Base-by-base conservation (phyloP, 2,329 filamentous ascomycete genomes). In the Calonectria hongkongensis region DNA sequence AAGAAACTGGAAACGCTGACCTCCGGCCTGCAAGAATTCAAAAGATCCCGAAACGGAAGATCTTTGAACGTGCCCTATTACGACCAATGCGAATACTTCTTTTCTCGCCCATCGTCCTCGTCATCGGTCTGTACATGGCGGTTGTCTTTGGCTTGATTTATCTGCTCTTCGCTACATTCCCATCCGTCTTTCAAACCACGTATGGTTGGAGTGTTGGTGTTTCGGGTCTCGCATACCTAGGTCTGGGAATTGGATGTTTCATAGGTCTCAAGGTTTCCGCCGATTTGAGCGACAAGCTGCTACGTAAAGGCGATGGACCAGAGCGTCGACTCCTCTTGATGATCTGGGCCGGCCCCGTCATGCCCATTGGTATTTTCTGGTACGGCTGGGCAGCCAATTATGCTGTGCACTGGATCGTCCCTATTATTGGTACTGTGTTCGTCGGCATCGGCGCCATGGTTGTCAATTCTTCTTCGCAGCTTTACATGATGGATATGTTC, bases 301-400 rank as follows among this genome's bases (percentile, higher is more conserved):
- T 76, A 2, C 54, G 36, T 41, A 12, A 68, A 65, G 41, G 47
- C 56, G 1, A 41, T 28, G 3, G 8, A 27, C 87, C 89, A 0
- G 89, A 90, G 73, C 86, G 86, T 74, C 85, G 88, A 0, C 81
- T 90, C 0, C 88, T 89, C 0, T 84, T 89, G 0, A 90, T 93
- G 84, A 87, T 91, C 66, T 83, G 89, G 15, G 89, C 88, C 1
- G 85, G 86, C 0, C 76, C 90, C 2, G 83, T 90, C 43, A 86
- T 92, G 1, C 89, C 91, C 0, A 75, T 87, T 2, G 87, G 89
- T 0, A 83, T 92, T 0, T 87, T 91, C 73, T 86, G 88, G 79
- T 92, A 92, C 78, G 90, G 91, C 47, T 92, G 90, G 90, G 83
- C 86, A 2, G 87, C 89, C 0, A 83, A 91, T 33, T 84, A 86